phyloP scores from a whole-genome alignment of 305 asterid genomes.

The Fraxinus angustifolia region DNA sequence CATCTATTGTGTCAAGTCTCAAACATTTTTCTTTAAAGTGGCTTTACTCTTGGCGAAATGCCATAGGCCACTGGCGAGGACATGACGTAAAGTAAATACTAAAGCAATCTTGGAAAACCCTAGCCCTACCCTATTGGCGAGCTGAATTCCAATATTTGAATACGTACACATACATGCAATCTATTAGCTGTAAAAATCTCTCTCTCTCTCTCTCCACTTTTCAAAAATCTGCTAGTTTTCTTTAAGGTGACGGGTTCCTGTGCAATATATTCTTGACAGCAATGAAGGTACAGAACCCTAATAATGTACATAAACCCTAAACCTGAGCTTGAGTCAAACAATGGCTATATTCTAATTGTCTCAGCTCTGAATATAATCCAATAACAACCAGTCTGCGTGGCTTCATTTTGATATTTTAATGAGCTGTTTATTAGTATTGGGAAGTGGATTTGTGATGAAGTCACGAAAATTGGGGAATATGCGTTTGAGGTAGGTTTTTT shows the following conservation, averaged over 20 bases:
- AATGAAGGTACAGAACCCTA: constrained; percentile 5
- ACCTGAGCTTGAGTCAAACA: not conserved
- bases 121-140: not conserved
- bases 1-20: too few relatives aligned
- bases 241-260: not conserved
- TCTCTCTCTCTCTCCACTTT: not conserved
- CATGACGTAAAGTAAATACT: constrained; percentile 23
- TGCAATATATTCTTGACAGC: not conserved
- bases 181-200: constrained; percentile 14
- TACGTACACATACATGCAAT: not conserved
- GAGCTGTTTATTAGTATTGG: not conserved
- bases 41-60: too few relatives aligned
- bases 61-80: constrained; percentile 12
- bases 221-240: not conserved
- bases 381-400: not conserved
- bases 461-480: not conserved
- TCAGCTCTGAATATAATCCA: not conserved
- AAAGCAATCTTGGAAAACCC: constrained; percentile 9
- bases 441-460: not conserved
- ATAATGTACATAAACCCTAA: not conserved
- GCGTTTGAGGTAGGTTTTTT: not conserved
- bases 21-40: too few relatives aligned
- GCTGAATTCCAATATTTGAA: not conserved
- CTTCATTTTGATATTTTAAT: not conserved
- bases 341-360: constrained; percentile 17